Base-by-base conservation (phyloP, 148 eudicot species). In the Gaultheria prostrata region DNA sequence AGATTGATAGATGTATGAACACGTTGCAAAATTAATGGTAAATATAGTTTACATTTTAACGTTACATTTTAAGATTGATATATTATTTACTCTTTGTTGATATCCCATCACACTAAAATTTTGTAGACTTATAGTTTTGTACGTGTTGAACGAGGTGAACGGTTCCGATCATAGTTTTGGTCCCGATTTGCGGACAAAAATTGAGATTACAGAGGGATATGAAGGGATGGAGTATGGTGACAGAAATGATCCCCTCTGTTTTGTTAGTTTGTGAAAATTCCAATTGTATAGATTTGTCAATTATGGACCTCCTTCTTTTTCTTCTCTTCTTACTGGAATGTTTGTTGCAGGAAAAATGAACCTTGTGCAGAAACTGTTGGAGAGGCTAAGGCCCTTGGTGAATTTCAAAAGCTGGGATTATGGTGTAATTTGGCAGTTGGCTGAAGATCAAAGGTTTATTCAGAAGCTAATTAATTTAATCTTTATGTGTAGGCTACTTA, bases 391-490 rank as follows among this genome's bases (percentile, higher is more conserved):
- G 80, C 93, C 93, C 46, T 45, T 93, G 24, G 89, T 94, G 78
- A 93, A 93, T 53, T 69, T 88, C 48, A 90, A 93, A 73, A 84
- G 91, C 82, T 97, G 98, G 98, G 98, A 94, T 85, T 94, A 94
- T 8, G 91, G 91, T 81, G 91, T 97, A 50, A 76, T 97, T 21
- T 97, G 98, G 99, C 93, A 90, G 75, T 82, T 95, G 82, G 92
- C 89, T 88, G 92, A 93, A 85, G 99, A 94, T 87, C 95, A 95
- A 83, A 93, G 98, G 99, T 93, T 6, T 18, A 17, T 45, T 24
- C 14, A 30, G 14, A 50, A 48, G 26, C 57, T 46, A 48, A 80
- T 28, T 30, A 32, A 20, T 33, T 14, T 21, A 4, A 71, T 71
- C 10, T 8, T 17, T 5, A 35, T 32, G 72, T 28, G 28, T 30